phyloP scores from a whole-genome alignment of 2,329 filamentous ascomycete species.

The Lachnellula hyalina region DNA sequence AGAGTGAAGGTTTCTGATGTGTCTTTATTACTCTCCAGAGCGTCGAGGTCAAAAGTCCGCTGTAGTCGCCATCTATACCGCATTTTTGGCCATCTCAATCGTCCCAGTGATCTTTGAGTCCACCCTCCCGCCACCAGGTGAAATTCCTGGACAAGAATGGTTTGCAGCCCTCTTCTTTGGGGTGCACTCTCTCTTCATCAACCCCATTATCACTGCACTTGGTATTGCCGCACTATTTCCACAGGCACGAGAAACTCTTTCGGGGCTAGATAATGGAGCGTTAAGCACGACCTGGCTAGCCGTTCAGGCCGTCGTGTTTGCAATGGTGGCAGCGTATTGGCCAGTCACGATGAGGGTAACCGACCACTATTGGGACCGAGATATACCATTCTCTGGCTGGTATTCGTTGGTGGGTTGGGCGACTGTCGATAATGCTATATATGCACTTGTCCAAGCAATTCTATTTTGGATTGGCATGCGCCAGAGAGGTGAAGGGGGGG shows the following conservation, averaged over 20 bases:
- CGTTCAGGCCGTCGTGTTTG: not conserved
- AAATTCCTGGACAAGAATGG: not conserved
- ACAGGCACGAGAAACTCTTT: not conserved
- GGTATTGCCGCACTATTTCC: not conserved
- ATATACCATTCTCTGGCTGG: not conserved
- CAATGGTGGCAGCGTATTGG: not conserved
- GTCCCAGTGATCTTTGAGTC: not conserved
- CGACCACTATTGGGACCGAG: not conserved
- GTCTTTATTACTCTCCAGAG: not conserved
- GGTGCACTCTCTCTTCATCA: not conserved
- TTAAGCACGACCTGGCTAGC: not conserved
- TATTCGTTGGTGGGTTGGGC: not conserved
- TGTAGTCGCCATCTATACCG: not conserved
- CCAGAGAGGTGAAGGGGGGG: too few species aligned
- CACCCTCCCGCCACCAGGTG: not conserved
- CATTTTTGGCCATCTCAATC: not conserved
- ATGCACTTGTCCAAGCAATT: not conserved
- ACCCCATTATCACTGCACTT: not conserved
- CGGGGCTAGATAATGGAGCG: not conserved
- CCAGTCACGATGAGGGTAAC: not conserved
- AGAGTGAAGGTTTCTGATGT: not conserved
- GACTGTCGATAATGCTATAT: not conserved
- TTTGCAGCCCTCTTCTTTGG: not conserved
- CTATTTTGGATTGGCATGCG: not conserved
- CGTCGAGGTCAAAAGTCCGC: not conserved